Evolutionary conservation across 2,329 filamentous ascomycete genomes (phyloP), one percentile per base, ranked within the genome.

Genomic region (Paraphoma chrysanthemicola): DNA sequence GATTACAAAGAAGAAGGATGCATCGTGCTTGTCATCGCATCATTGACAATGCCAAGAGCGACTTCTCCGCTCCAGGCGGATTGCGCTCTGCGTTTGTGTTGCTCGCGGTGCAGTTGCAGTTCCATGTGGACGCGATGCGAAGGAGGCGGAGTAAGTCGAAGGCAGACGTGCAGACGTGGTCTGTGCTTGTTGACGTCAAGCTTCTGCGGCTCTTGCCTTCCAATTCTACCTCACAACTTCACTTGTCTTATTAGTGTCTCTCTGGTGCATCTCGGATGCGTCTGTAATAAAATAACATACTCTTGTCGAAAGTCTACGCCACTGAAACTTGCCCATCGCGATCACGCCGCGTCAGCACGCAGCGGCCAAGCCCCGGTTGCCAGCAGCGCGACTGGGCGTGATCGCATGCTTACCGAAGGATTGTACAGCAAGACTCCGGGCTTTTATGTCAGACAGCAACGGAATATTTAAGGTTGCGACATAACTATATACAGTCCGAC

Each of bases 61-160:
- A 33, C 36, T 48, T 45, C 57, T 39, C 54, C 60, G 57, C 60
- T 52, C 58, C 57, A 58, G 51, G 54, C 48, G 38, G 48, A 33
- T 46, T 47, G n/a, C 48, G 53, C 42, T 57, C 60, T 57, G 58
- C 60, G 58, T 54, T 61, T 56, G 23, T 12, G 54, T 43, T 59
- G 42, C 39, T 39, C 11, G 49, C 31, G 49, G 39, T 41, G 49
- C 49, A 41, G 33, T 45, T 42, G 17, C 49, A 3, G 39, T 42
- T n/a, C 39, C 5, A 23, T 23, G 23, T 23, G 23, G 39, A 14
- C 39, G 16, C 30, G 47, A 42, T 16, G 47, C 47, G 23, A 49
- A 30, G 43, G 38, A 49, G 38, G 47, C 47, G 36, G 38, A 42
- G 47, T 49, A 42, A 42, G 8, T 42, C 4, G n/a, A 17, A 16